Percentiles rank a stretch among this genome's conserved stretches.
These are phyloP conservation scores for Eucalyptus polybractea DNA, from an alignment of 345 rosid genomes.

Conservation along the genomic window DNA sequence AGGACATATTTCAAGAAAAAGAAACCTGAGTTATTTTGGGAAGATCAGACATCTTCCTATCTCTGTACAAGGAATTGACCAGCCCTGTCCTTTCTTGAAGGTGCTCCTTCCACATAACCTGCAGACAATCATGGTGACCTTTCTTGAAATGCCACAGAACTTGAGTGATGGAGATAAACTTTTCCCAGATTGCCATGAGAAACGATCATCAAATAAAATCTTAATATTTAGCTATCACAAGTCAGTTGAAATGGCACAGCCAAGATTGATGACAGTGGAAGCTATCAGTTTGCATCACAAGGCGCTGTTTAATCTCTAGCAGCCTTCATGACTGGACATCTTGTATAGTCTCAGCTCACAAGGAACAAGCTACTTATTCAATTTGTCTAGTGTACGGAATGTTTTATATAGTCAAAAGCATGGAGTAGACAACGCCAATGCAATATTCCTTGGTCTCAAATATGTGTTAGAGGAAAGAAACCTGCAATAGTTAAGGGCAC, in stretches of 20 bases:
- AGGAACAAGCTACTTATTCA: neutral
- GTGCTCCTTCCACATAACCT: neutral
- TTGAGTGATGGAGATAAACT: neutral
- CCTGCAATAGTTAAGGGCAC: neutral
- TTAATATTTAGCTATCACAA: neutral
- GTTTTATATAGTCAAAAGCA: neutral
- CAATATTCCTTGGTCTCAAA: neutral
- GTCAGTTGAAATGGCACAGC: neutral
- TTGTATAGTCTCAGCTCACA: neutral
- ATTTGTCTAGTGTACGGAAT: neutral
- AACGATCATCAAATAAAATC: neutral
- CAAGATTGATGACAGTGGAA: neutral
- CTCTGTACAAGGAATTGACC: neutral
- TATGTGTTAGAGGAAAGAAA: neutral
- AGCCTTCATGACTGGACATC: neutral
- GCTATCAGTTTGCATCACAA: neutral
- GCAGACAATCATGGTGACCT: neutral
- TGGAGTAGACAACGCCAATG: neutral
- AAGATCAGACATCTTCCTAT: neutral
- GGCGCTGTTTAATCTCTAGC: neutral
- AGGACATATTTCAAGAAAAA: neutral
- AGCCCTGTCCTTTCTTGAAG: neutral
- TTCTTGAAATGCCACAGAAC: neutral
- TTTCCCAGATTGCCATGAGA: neutral
- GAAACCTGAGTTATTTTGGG: conserved; percentile 1